Base-by-base conservation (phyloP, 352 stramenopile species). In the Phytopythium cucurbitacearum region DNA sequence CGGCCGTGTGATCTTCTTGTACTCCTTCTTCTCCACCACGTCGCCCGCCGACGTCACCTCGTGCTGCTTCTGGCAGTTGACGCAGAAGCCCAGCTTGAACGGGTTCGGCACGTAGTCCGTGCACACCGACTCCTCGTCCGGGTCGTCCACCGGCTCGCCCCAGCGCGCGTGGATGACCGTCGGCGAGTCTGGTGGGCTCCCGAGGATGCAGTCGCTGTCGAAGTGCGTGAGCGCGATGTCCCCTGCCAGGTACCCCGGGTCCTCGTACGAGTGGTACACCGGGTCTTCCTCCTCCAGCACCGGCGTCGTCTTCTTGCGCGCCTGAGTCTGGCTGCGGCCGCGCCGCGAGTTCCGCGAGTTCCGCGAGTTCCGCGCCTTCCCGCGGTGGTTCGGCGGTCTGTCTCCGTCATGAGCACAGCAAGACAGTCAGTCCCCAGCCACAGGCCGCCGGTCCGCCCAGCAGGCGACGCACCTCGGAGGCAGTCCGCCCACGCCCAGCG, bases 31-130 rank as follows among this genome's bases (percentile, higher is more conserved):
- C 8, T 61, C 58, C 11, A 67, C 73, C 8, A 91, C 80, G 53
- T 82, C 73, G 13, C 85, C 85, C 45, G 76, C 73, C 7, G 77
- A 75, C 42, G 71, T 85, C 11, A 91, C 80, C 40, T 95, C 82
- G 67, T 95, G 85, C 57, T 95, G 85, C 61, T 93, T 93, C 69
- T 92, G 85, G 65, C 85, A 95, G 65, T 95, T 95, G 56, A 95
- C 81, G 61, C 85, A 95, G 57, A 93, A 95, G 5, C 85, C 85
- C 16, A 92, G 60, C 59, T 91, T 91, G 59, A 95, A 95, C 34
- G 84, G 80, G 52, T 95, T 95, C 0, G 82, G 76, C 16, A 67
- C 40, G 56, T 85, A 95, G n/a, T 95, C 85, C 2, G 69, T 80
- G 50, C 85, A 95, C 50, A 91, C 58, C 37, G 75, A 80, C 47